Conservation (phyloP, 306 rosid genomes). For the Carpinus viminea region DNA sequence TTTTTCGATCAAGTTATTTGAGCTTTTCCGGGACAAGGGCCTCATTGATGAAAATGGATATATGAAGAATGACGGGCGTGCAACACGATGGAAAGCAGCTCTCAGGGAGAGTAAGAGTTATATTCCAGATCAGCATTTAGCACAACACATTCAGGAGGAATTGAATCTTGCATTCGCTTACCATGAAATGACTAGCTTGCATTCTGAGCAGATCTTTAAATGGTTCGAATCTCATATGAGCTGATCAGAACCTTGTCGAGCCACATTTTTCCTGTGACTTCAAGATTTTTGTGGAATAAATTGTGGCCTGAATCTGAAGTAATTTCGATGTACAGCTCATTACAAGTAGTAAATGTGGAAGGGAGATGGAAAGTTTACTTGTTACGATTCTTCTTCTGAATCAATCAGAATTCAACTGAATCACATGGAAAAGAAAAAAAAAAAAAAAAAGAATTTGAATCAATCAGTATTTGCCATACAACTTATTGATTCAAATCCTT, state of each 20-base stretch:
- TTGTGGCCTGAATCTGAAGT: slow-evolving; percentile 17
- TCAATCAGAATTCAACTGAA: too few relatives aligned
- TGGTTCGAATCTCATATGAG: slow-evolving; percentile 77
- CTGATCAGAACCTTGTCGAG: slow-evolving; percentile 21
- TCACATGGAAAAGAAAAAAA: too few relatives aligned
- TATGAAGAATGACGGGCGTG: slow-evolving; percentile 80
- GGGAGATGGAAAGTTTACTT: slow-evolving; percentile 14
- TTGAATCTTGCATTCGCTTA: slow-evolving; percentile 84
- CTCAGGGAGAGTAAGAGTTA: slow-evolving; percentile 44
- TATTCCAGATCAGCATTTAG: slow-evolving; percentile 40
- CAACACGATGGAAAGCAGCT: slow-evolving; percentile 57
- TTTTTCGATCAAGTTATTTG: slow-evolving; percentile 60
- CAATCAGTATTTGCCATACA: too few relatives aligned
- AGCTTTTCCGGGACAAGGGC: slow-evolving; percentile 58
- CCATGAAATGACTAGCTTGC: slow-evolving; percentile 87
- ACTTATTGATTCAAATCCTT: too few relatives aligned
- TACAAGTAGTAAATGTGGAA: neutral
- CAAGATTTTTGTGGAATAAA: slow-evolving; percentile 7
- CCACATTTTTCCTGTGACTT: neutral
- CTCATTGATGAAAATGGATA: slow-evolving; percentile 72
- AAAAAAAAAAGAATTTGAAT: too few relatives aligned
- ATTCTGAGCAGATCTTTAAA: slow-evolving; percentile 61
- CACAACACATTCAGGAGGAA: slow-evolving; percentile 80
- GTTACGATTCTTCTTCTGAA: too few relatives aligned
- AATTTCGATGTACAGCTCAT: neutral